A percentile compares a stretch with the other conserved stretches of the same genome.
Evolutionary conservation across 202 grass and related monocot species (phyloP).

Genomic region (Hordeum pubiflorum): DNA sequence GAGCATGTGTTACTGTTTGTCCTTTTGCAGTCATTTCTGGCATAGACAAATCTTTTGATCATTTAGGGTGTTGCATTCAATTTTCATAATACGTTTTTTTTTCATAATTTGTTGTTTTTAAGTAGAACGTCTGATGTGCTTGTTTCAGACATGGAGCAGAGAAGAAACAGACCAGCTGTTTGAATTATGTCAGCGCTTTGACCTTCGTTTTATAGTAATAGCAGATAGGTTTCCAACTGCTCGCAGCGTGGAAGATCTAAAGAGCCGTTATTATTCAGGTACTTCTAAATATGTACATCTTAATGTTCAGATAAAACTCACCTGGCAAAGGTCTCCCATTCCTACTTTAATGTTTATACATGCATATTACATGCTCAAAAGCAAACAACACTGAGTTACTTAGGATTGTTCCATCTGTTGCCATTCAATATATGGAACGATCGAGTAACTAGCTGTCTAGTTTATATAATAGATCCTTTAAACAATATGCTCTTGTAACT

Average conservation of each 20-base stretch:
- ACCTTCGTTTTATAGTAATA: constrained; percentile 91
- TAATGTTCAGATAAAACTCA: neutral
- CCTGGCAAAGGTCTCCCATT: neutral
- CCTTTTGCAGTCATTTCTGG: neutral
- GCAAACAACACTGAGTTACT: neutral
- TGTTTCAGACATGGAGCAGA: constrained; percentile 73
- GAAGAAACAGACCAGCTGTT: constrained; percentile 95
- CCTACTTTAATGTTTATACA: neutral
- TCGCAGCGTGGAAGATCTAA: constrained; percentile 85
- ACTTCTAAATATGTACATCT: constrained; percentile 16
- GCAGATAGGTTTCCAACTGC: constrained; percentile 72
- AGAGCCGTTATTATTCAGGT: constrained; percentile 93
- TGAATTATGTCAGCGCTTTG: constrained; percentile 82
- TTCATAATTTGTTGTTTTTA: constrained; percentile 1
- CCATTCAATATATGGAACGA: constrained; percentile 9
- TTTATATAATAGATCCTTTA: neutral
- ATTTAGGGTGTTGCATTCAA: neutral
- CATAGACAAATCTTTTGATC: neutral
- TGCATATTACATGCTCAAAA: constrained; percentile 1
- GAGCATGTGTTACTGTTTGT: neutral
- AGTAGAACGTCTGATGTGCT: constrained; percentile 23
- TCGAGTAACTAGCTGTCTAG: neutral
- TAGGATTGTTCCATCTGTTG: neutral
- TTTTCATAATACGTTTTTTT: neutral
- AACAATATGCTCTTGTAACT: neutral